Base-by-base conservation (phyloP, 2,329 filamentous ascomycete genomes). In the Lecanicillium sp. region DNA sequence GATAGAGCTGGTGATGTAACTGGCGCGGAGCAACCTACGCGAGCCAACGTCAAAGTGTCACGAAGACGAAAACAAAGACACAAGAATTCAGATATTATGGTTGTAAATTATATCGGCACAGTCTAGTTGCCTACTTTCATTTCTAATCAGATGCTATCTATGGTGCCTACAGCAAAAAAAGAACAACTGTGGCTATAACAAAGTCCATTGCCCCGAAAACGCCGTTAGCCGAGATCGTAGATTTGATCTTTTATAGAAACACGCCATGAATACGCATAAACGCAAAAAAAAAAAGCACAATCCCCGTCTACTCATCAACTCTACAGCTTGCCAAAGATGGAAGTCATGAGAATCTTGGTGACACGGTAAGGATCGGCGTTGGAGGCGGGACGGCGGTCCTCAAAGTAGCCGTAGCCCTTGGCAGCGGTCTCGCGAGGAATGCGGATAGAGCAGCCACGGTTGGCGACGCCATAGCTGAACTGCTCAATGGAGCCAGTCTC, bases 391-490 rank as follows among this genome's bases (percentile, higher is more conserved):
- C 83, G 77, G 58, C 83, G 76, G 49, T 88, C 83, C 65, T 95
- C 88, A 50, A 95, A 95, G 77, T 95, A 95, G 48, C 89, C 89
- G 70, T 84, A 92, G 64, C 87, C 87, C 65, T 94, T 85, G 60
- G 84, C 80, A 35, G 84, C 88, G 52, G 76, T 78, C 54, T 87
- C 80, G 55, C 88, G 82, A 53, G 89, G 89, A 53, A 98, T 92
- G 63, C 92, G 86, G 56, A 96, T 89, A 29, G 85, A 94, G 43
- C 85, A 83, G 57, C 90, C 92, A 67, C 92, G 88, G 81, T 96
- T 90, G 63, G 92, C 92, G 45, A 96, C 82, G 59, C 92, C 90
- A 65, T 82, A 96, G 52, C 79, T 80, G 78, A 98, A 98, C 62
- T 83, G 77, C 59, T 98, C 90, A 57, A 95, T 95, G 53, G 74